A percentile compares a stretch with the other conserved stretches of the same genome.
Evolutionary conservation across 148 eudicot species (phyloP).

Genomic region (Heliamphora exappendiculata): DNA sequence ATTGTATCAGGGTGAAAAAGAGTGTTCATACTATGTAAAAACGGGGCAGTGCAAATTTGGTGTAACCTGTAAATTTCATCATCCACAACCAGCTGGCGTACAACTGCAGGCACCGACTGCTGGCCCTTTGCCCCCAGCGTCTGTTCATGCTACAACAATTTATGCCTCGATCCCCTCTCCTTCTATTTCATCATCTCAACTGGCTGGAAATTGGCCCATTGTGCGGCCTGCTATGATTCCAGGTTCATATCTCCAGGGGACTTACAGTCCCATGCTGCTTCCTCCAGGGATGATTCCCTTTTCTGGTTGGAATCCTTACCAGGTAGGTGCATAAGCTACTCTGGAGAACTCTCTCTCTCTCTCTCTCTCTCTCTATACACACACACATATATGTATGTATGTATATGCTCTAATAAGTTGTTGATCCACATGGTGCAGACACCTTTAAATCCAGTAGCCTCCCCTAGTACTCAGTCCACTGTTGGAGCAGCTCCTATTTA

Average conservation of each 20-base stretch:
- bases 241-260: constrained; percentile 64
- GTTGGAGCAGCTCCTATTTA: constrained; percentile 43
- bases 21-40: constrained; percentile 80
- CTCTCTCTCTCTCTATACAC: neutral
- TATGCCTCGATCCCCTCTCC: constrained; percentile 48
- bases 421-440: constrained; percentile 32
- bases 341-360: neutral
- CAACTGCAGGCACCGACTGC: constrained; percentile 35
- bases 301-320: constrained; percentile 80
- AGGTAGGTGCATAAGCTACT: constrained; percentile 36
- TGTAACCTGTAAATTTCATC: constrained; percentile 86
- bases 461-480: constrained; percentile 42
- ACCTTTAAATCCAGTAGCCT: constrained; percentile 44
- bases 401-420: constrained; percentile 1
- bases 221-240: constrained; percentile 66
- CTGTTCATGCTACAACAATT: constrained; percentile 33
- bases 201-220: constrained; percentile 66
- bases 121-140: constrained; percentile 35
- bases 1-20: constrained; percentile 78
- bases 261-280: constrained; percentile 63
- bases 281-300: constrained; percentile 75
- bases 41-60: constrained; percentile 96
- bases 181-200: constrained; percentile 55
- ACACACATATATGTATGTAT: neutral
- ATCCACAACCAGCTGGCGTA: constrained; percentile 64